Conservation (phyloP, 441 rosid genomes). For the Erodium chrysanthum region DNA sequence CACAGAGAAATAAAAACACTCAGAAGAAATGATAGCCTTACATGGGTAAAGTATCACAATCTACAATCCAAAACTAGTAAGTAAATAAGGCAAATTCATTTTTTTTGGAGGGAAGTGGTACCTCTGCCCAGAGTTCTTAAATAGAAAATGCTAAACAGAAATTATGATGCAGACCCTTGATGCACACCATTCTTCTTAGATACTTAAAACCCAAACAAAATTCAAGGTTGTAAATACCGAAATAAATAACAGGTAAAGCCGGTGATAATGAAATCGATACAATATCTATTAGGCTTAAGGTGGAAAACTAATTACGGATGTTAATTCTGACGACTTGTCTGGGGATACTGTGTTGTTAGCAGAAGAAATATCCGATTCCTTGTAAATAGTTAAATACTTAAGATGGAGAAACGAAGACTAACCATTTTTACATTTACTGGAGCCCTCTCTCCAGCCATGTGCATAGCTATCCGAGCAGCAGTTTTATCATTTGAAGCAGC, state of each 20-base stretch:
- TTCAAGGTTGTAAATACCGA: background rate
- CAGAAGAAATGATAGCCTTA: slow-evolving; percentile 1
- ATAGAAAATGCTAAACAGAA: slow-evolving; percentile 1
- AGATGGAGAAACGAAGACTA: slow-evolving; percentile 22
- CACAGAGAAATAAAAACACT: background rate
- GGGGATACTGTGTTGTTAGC: background rate
- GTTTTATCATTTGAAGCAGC: slow-evolving; percentile 69
- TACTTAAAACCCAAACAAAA: background rate
- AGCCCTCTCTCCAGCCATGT: slow-evolving; percentile 88
- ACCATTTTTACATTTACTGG: slow-evolving; percentile 82
- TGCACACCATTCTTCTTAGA: background rate
- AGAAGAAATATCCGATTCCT: background rate
- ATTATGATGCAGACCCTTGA: background rate
- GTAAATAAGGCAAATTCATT: background rate
- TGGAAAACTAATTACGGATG: background rate
- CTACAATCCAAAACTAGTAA: background rate
- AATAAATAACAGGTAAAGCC: background rate
- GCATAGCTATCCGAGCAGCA: slow-evolving; percentile 90
- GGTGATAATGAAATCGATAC: background rate
- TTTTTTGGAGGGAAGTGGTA: background rate
- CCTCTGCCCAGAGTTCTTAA: background rate
- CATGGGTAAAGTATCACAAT: background rate
- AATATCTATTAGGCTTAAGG: background rate
- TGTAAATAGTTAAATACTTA: slow-evolving; percentile 2
- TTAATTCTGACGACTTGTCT: background rate